Evolutionary conservation across 31 red algal species (phyloP).

Genomic region (Endocladia muricata): DNA sequence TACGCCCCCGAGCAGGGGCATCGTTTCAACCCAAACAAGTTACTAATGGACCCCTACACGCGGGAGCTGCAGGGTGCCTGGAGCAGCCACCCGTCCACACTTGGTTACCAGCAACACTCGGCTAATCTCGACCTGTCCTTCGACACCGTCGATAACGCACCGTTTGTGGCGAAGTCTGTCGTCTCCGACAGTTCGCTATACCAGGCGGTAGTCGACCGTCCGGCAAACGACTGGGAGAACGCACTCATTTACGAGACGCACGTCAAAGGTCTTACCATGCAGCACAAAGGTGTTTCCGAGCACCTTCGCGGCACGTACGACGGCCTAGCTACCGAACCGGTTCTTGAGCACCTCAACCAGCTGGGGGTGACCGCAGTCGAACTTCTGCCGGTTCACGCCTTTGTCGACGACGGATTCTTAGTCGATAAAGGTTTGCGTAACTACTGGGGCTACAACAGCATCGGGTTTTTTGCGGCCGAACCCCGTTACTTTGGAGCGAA

Average conservation of each 20-base stretch:
- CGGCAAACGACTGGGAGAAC: conserved; percentile 61
- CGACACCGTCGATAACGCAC: too few relatives aligned
- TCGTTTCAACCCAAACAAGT: conserved; percentile 78
- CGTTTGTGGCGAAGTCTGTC: too few relatives aligned
- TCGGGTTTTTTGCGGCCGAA: conserved; percentile 85
- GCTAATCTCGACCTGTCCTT: conserved; percentile 46
- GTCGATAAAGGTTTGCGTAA: conserved; percentile 49
- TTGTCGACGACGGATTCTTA: conserved; percentile 29
- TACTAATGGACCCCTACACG: conserved; percentile 49
- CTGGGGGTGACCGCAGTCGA: conserved; percentile 94
- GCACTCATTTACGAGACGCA: conserved; percentile 95
- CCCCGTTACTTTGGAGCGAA: conserved; percentile 63
- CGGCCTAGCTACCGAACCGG: too few relatives aligned
- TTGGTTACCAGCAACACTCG: conserved; percentile 39
- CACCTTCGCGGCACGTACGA: conserved; percentile 69
- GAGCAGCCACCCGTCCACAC: background rate
- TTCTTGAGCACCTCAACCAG: conserved; percentile 82
- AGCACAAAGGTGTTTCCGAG: conserved; percentile 8
- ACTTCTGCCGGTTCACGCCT: conserved; percentile 86
- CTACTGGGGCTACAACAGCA: conserved; percentile 97
- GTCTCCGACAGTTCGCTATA: conserved; percentile 48
- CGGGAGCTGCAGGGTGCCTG: conserved; percentile 30
- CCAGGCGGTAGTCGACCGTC: conserved; percentile 72
- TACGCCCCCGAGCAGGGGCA: conserved; percentile 45
- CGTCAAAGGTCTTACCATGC: conserved; percentile 82